phyloP scores from a whole-genome alignment of 2,329 filamentous ascomycete genomes.

The Ambrosiella xylebori region DNA sequence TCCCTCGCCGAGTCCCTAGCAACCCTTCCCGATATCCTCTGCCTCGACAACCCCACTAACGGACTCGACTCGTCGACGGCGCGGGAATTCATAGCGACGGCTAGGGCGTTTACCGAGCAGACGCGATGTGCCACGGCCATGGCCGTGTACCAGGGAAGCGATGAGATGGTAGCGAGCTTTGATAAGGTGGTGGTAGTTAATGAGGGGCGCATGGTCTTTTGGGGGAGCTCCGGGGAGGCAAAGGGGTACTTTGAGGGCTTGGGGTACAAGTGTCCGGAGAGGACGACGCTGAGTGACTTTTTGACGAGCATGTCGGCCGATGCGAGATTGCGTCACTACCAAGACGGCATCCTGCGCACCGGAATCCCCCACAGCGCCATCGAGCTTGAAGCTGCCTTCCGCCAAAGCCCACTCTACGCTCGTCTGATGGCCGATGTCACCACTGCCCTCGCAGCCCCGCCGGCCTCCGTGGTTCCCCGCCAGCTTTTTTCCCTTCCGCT shows the following conservation, averaged over 20 bases:
- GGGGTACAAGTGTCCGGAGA: constrained; percentile 53
- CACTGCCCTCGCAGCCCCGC: background rate
- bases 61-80: constrained; percentile 10
- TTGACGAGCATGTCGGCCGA: constrained; percentile 26
- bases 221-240: constrained; percentile 44
- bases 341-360: background rate
- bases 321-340: background rate
- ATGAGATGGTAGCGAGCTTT: constrained; percentile 4
- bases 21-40: constrained; percentile 4
- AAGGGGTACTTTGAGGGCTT: constrained; percentile 53
- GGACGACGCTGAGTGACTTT: constrained; percentile 60
- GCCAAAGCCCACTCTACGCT: background rate
- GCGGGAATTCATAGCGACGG: constrained; percentile 3
- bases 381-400: background rate
- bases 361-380: background rate
- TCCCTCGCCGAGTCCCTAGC: constrained; percentile 53
- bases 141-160: constrained; percentile 9
- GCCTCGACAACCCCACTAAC: constrained; percentile 10
- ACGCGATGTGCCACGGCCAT: constrained; percentile 7
- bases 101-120: constrained; percentile 6
- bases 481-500: background rate
- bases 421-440: background rate
- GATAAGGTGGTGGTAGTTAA: constrained; percentile 12
- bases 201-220: constrained; percentile 33
- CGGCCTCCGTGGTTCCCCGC: background rate